These are phyloP conservation scores for Citrus mangshanensis DNA, from an alignment of 345 rosid genomes.

Conservation along the genomic window DNA sequence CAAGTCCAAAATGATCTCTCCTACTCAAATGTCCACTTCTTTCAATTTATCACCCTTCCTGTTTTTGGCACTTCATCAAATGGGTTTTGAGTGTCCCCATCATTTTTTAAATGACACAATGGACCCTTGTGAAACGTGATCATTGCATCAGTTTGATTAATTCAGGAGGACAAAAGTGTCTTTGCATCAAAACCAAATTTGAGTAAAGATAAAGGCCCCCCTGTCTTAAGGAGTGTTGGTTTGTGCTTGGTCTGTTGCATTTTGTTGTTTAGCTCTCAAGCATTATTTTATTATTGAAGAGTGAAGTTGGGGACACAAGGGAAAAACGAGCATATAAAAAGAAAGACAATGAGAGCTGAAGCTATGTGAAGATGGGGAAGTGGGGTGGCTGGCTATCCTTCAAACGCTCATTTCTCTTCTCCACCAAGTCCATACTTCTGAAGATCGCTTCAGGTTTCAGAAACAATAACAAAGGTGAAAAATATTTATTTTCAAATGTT, in stretches of 20 bases:
- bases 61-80: not conserved
- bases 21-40: slow-evolving; percentile 24
- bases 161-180: not conserved
- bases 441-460: slow-evolving; percentile 37
- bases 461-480: slow-evolving; percentile 43
- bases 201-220: not conserved
- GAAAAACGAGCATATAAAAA: slow-evolving; percentile 10
- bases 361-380: slow-evolving; percentile 28
- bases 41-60: not conserved
- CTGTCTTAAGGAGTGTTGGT: slow-evolving; percentile 29
- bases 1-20: slow-evolving; percentile 27
- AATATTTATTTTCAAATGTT: not conserved
- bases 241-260: slow-evolving; percentile 33
- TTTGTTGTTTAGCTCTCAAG: slow-evolving; percentile 21
- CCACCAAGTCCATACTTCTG: slow-evolving; percentile 30
- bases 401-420: slow-evolving; percentile 30
- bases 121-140: not conserved
- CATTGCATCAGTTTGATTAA: not conserved
- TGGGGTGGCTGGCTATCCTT: slow-evolving; percentile 37
- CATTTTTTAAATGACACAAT: not conserved
- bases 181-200: not conserved
- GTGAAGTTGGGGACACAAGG: not conserved
- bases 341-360: not conserved
- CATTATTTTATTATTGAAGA: slow-evolving; percentile 21
- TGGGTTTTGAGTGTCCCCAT: not conserved